Base-by-base conservation (phyloP, 805 yeast species). In the Candida krabiensis region DNA sequence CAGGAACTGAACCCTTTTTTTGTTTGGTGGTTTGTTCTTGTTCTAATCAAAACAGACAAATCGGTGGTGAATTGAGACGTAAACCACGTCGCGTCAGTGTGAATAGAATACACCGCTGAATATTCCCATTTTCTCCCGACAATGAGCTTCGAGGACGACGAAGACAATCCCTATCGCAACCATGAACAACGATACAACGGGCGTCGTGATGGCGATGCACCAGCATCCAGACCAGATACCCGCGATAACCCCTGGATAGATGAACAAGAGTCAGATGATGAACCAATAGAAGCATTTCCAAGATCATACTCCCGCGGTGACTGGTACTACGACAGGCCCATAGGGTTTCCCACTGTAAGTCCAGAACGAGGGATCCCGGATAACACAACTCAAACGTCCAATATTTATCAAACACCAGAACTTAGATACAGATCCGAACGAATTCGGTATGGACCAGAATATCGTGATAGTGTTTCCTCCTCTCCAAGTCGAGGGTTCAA, bases 401-500 rank as follows among this genome's bases (percentile, higher is more conserved):
- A 23, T 31, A 28, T 30, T 21, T 37, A 40, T 19, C 30, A 28
- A 13, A 41, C 43, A 14, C 46, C 46, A 12, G 45, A 41, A 4
- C 37, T 17, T 11, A 17, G 36, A 17, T 38, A 30, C 14, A 29
- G 41, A 8, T 34, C 41, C n/a, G 41, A 38, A 11, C 26, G 39
- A 15, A 19, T 30, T 13, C 16, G 29, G 6, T 28, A 29, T 19
- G 39, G 29, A 4, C 37, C 49, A 9, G 37, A 33, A 19, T 41
- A 40, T 23, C 34, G 33, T 2, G 26, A 33, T 5, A 38, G 33
- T 13, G 21, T 14, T 12, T 44, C 48, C 1, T 36, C 44, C 5
- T 52, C 56, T 2, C 50, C 58, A 8, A 33, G 36, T 4, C 39
- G 54, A 27, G 28, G 37, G 6, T 37, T 42, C 7, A 35, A 42